Base-by-base conservation (phyloP, 1,284 basidiomycete species). In the Hymenochaete sp. region DNA sequence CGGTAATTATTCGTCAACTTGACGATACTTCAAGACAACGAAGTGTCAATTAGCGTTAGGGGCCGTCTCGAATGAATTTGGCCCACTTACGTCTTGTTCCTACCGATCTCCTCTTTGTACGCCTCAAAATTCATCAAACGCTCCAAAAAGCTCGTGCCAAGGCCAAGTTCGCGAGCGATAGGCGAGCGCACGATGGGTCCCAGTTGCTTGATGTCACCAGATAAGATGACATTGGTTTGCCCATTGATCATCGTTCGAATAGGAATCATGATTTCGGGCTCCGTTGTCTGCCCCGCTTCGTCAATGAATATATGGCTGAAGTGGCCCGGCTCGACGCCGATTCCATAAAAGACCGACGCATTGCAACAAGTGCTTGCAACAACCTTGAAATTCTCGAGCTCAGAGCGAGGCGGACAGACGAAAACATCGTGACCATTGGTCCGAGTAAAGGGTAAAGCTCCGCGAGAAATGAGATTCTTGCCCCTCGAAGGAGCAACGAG, bases 281-380 rank as follows among this genome's bases (percentile, higher is more conserved):
- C 79, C 0, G 73, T 75, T 1, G 63, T 65, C 41, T 70, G 67
- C 1, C 64, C 66, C 26, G 68, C 67, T 49, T 70, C 68, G 49
- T 70, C 67, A 40, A 70, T 52, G 49, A 70, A 62, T 19, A 70
- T 61, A 44, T 65, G 61, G 5, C 53, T 53, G 48, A 64, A 67
- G 42, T 67, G 64, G 3, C 63, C 65, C 5, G 53, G 54, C 3
- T 56, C 49, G 28, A 67, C 28, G 0, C 78, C 79, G 25, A 80
- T 67, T 0, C 72, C 73, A 26, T 68, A 66, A 2, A 68, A 65
- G 29, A 80, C 69, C 0, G 73, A 71, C 0, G 78, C 74, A 2
- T 76, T 78, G 3, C 76, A 65, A 42, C 77, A 82, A 0, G 79
- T 83, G 0, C 72, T 67, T 0, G 84, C 73, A 9, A 82, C 62